Base-by-base conservation (phyloP, 805 yeast genomes). In the Grigorovia yakushimaensis region DNA sequence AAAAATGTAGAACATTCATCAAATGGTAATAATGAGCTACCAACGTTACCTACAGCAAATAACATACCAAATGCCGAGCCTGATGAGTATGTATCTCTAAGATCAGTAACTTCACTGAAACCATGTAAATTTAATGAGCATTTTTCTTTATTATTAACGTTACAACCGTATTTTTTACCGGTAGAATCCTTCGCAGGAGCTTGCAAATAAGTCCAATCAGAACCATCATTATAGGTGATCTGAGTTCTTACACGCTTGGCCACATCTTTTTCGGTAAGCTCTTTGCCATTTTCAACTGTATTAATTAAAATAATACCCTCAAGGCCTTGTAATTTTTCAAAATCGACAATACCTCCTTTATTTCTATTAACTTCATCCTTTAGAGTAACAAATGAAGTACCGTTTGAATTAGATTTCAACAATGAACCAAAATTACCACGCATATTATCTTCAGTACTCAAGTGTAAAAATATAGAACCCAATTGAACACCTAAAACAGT, bases 1-100 rank as follows among this genome's bases (percentile, higher is more conserved):
- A 93, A 66, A 59, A 77, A 93, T 0, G 96, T 86, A 1, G 83
- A 71, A 0, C 82, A 74, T 43, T 80, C 77, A 3, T 73, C 70
- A 39, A 62, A 52, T 8, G 76, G 66, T 5, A 65, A 68, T 46
- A 91, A 67, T 8, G 55, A 51, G 24, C 73, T 76, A 6, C 97
- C 98, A 44, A 88, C 96, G 60, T 84, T 88, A 27, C 98, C 98
- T n/a, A 84, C 78, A n/a, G 84, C 97, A 54, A 93, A 71, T 74
- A 91, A 67, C 67, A 88, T 67, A 1, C 98, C 98, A 18, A 83
- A 73, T 0, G 98, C 98, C 9, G 96, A 82, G 0, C 86, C 80
- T 0, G 98, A 88, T 0, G 95, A 84, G 55, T 71, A 86, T 0
- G 95, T 82, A 59, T 91, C 97, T 56, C 96, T 76, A 47, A 76